Base-by-base conservation (phyloP, 2,329 filamentous ascomycete species). In the Trichoderma sp. region DNA sequence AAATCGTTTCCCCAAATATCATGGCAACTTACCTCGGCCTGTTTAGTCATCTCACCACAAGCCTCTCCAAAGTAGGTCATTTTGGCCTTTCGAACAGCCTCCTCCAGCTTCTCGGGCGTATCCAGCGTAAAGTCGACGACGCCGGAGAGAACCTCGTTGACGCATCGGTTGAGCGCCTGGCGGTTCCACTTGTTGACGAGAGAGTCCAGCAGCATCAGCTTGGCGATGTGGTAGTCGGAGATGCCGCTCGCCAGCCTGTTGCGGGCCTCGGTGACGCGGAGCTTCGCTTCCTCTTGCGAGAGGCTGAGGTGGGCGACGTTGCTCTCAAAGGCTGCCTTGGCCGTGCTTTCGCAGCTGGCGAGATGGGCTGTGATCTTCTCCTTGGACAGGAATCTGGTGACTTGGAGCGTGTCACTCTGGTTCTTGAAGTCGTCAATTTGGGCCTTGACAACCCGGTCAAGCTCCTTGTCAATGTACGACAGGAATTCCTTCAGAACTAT, bases 151-250 rank as follows among this genome's bases (percentile, higher is more conserved):
- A 65, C 61, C 52, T 65, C 61, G 37, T 65, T 65, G 25, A 65
- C 52, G 25, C 34, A 32, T 15, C 61, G 29, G n/a, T 65, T 65
- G 27, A 65, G 17, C 13, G 52, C 61, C 17, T 65, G 61, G 12
- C 61, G 61, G 19, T 65, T 65, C 61, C 61, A 65, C 52, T 65
- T 65, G 61, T 65, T 65, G 37, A 65, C 61, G n/a, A 65, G 25
- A 5, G 61, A 37, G 29, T 65, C 61, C 13, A 65, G 52, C 27
- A 65, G 37, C 17, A 65, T 52, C 50, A 65, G 61, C 52, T 65
- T 65, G 27, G 61, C 61, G 52, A 65, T 65, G 52, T 65, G 61
- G 37, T 65, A 65, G 37, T 65, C 61, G 52, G 61, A 42, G 22
- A 65, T 65, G 37, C 61, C 52, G 52, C 52, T 56, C 7, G 61